Conservation (phyloP, 106 monocot species). For the Posidonia australis region DNA sequence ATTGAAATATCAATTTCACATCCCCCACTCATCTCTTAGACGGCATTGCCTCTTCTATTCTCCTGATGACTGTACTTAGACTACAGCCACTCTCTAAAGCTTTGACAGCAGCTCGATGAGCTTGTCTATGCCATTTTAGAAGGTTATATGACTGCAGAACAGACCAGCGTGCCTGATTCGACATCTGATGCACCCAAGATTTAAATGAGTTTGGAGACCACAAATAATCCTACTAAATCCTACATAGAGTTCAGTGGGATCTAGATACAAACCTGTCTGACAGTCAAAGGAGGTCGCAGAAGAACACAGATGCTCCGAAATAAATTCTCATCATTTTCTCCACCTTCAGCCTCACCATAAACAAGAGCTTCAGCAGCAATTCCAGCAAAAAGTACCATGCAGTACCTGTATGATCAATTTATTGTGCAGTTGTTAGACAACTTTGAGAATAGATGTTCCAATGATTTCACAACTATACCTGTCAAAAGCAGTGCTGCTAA, state of each 20-base stretch:
- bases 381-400: constrained; percentile 35
- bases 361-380: constrained; percentile 34
- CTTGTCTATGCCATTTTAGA: constrained; percentile 25
- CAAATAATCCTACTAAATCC: neutral
- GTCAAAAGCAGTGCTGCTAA: constrained; percentile 58
- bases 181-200: constrained; percentile 10
- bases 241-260: neutral
- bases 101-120: constrained; percentile 21
- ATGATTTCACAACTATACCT: no score
- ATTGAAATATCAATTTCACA: no score
- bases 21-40: neutral
- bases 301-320: constrained; percentile 29
- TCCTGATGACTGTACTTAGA: constrained; percentile 24
- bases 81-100: constrained; percentile 22
- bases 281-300: constrained; percentile 18
- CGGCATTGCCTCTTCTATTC: constrained; percentile 25
- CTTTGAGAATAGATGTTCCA: no score
- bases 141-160: constrained; percentile 30
- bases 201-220: neutral
- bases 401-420: constrained; percentile 16
- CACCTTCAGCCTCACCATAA: constrained; percentile 30
- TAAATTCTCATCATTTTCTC: constrained; percentile 33
- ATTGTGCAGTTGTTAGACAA: no score
- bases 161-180: constrained; percentile 30
- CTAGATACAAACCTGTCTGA: constrained; percentile 11